Evolutionary conservation across 2,329 filamentous ascomycete genomes (phyloP).

Genomic region (Eurotiales sp.): DNA sequence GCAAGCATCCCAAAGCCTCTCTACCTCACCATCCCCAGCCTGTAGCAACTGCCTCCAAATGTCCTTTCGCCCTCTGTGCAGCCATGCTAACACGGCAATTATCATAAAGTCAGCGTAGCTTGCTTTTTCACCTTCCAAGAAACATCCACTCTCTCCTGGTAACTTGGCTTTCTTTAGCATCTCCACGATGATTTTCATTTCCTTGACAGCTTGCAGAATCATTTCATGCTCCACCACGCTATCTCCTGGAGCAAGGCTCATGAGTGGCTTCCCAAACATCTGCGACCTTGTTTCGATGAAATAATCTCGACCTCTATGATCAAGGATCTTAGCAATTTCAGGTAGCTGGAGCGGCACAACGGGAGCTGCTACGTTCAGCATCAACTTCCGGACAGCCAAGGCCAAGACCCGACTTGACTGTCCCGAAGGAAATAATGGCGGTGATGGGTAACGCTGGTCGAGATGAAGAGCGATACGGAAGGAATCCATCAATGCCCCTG

Average conservation of each 20-base stretch:
- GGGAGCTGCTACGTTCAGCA: neutral
- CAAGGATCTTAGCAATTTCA: neutral
- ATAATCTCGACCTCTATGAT: neutral
- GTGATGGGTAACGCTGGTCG: neutral
- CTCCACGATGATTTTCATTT: neutral
- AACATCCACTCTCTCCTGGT: neutral
- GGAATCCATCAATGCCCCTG: neutral
- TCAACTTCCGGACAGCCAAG: neutral
- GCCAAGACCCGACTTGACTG: neutral
- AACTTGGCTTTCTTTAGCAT: neutral
- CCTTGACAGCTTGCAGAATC: neutral
- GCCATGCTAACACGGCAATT: neutral
- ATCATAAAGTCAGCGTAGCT: neutral
- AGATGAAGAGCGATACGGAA: neutral
- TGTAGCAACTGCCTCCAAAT: neutral
- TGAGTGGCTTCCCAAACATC: neutral
- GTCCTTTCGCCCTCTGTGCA: neutral
- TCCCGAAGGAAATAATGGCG: neutral
- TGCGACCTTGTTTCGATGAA: neutral
- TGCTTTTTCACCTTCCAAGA: neutral
- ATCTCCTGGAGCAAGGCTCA: neutral
- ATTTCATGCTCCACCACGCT: neutral
- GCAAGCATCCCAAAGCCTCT: neutral
- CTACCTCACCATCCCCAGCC: neutral
- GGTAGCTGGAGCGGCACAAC: neutral